A percentile compares a stretch with the other conserved stretches of the same genome.
Conservation (phyloP, 2,329 filamentous ascomycete genomes). For the Bipolaris cookei region DNA sequence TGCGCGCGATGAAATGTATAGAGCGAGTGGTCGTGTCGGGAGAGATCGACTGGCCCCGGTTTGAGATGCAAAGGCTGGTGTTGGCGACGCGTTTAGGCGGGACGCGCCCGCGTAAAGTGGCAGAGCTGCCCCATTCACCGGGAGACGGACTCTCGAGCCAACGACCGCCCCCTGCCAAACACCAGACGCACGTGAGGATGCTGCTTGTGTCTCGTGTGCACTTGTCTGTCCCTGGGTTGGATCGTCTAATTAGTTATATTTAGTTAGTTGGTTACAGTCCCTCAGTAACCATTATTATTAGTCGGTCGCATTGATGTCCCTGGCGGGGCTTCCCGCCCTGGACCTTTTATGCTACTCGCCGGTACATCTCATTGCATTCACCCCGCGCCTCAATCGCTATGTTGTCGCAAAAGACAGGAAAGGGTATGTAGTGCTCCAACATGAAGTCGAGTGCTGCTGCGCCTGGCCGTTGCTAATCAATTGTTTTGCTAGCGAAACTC, state of each 20-base stretch:
- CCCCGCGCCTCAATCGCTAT: slow-evolving; percentile 3
- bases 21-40: slow-evolving; percentile 18
- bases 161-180: background rate
- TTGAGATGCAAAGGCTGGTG: slow-evolving; percentile 20
- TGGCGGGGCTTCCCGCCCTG: slow-evolving; percentile 17
- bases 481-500: slow-evolving; percentile 63
- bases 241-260: background rate
- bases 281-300: background rate
- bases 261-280: slow-evolving; percentile 4
- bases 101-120: slow-evolving; percentile 27
- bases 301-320: slow-evolving; percentile 12
- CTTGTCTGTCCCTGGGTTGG: slow-evolving; percentile 9
- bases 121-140: slow-evolving; percentile 20
- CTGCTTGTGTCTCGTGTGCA: background rate
- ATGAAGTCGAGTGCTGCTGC: background rate
- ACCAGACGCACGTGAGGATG: background rate
- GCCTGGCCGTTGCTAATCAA: slow-evolving; percentile 16
- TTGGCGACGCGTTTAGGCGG: slow-evolving; percentile 24
- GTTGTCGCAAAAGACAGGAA: slow-evolving; percentile 26
- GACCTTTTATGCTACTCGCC: slow-evolving; percentile 11
- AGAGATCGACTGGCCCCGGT: slow-evolving; percentile 14
- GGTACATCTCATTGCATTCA: background rate
- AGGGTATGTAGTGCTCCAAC: slow-evolving; percentile 19
- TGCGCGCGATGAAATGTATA: slow-evolving; percentile 16
- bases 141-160: slow-evolving; percentile 15